phyloP scores from a whole-genome alignment of 371 early-diverging fungal genomes.

The Blakeslea trispora region DNA sequence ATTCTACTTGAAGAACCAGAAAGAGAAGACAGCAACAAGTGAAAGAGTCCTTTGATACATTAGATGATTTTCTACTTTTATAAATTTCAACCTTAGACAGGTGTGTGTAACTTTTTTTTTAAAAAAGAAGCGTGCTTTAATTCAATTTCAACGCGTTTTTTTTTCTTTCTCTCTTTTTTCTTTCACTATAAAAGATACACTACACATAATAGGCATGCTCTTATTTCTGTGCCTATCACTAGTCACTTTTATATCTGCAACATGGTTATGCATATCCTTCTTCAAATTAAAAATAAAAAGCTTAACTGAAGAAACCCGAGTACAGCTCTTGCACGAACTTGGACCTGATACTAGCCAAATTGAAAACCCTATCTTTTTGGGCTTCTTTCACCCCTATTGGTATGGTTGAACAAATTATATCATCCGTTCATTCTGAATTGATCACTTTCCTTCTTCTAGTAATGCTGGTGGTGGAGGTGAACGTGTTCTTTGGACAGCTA shows the following conservation, averaged over 20 bases:
- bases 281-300: slow-evolving; percentile 24
- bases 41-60: too few species aligned
- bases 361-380: slow-evolving; percentile 47
- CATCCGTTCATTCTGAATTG: not conserved
- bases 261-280: slow-evolving; percentile 16
- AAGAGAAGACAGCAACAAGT: too few species aligned
- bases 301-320: slow-evolving; percentile 19
- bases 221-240: slow-evolving; percentile 40
- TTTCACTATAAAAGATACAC: not conserved
- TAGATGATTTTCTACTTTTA: too few species aligned
- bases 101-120: too few species aligned
- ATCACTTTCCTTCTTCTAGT: slow-evolving; percentile 31
- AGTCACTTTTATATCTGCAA: slow-evolving; percentile 8
- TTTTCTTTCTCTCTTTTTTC: not conserved
- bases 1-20: too few species aligned
- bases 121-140: too few species aligned
- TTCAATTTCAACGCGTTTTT: too few species aligned
- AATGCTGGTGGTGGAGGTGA: slow-evolving; percentile 97
- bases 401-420: slow-evolving; percentile 25
- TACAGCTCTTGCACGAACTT: slow-evolving; percentile 28
- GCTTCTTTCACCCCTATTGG: slow-evolving; percentile 92
- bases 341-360: slow-evolving; percentile 12
- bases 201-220: slow-evolving; percentile 9
- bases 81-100: too few species aligned
- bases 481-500: slow-evolving; percentile 90